These are phyloP conservation scores for Hibiscus trionum DNA, from an alignment of 345 rosid genomes.

Conservation along the genomic window DNA sequence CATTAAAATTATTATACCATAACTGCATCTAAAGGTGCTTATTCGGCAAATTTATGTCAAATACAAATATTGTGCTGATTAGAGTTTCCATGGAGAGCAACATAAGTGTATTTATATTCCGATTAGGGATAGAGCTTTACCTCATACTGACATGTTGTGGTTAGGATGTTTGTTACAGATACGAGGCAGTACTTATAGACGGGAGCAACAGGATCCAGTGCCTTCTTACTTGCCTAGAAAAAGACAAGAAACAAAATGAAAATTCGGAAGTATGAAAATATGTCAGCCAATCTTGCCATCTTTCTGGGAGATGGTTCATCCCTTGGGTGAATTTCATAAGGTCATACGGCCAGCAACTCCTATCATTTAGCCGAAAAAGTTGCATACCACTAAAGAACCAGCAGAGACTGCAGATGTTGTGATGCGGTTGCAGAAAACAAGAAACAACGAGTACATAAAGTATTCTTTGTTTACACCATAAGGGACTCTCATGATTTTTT, in stretches of 20 bases:
- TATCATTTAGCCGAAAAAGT: neutral
- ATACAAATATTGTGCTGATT: neutral
- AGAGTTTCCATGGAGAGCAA: neutral
- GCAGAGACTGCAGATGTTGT: slow-evolving; percentile 89
- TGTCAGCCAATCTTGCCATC: neutral
- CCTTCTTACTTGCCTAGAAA: slow-evolving; percentile 68
- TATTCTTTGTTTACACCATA: slow-evolving; percentile 78
- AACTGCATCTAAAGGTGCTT: neutral
- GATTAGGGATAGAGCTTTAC: slow-evolving; percentile 23
- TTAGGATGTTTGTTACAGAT: slow-evolving; percentile 71
- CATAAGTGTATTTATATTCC: neutral
- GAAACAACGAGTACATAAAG: slow-evolving; percentile 76
- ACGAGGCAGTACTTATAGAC: slow-evolving; percentile 71
- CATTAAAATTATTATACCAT: slow-evolving; percentile 11
- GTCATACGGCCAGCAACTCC: neutral
- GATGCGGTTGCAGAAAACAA: slow-evolving; percentile 89
- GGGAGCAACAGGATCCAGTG: slow-evolving; percentile 87
- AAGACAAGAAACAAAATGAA: neutral
- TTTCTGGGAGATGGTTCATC: neutral
- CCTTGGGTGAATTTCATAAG: neutral
- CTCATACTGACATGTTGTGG: slow-evolving; percentile 97
- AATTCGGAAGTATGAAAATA: neutral
- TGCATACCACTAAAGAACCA: slow-evolving; percentile 50
- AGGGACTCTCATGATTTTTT: slow-evolving; percentile 88
- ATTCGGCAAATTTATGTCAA: neutral